Evolutionary conservation across 2,329 filamentous ascomycete species (phyloP), one percentile per base, ranked within the genome.

Genomic region (Intubia oerlemansii): DNA sequence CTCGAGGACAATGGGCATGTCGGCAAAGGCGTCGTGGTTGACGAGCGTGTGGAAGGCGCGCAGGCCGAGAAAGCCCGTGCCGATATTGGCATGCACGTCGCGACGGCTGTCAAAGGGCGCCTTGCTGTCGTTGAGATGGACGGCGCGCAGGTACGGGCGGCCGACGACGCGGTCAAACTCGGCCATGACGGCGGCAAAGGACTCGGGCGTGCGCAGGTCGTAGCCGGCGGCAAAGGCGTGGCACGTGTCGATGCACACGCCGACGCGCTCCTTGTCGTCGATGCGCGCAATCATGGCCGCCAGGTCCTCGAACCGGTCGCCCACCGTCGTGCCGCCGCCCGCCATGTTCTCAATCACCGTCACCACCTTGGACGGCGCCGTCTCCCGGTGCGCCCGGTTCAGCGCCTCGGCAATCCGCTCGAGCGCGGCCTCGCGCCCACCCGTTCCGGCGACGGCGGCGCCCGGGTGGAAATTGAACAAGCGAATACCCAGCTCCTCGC

Each of bases 391-490:
- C 0, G 84, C 76, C 33, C 63, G 65, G 46, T 92, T 93, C 28
- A 98, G 61, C 41, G 84, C 76, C 24, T 61, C 56, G 2, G 88
- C 82, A 28, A 98, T 79, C 22, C 88, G 69, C 10, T 52, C 57
- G 32, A 91, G 73, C 4, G 84, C 84, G 13, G 68, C 71, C 1
- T 59, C 54, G 21, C 74, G 66, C 4, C 64, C 58, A 19, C 64
- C 63, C 26, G 73, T 70, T 32, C 75, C 76, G 11, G 37, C 71
- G 1, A 60, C 54, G 20, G 74, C 66, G 32, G 74, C 84, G 13
- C 88, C 88, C 0, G 88, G 88, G 46, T 98, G 88, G 54, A 98
- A 95, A 51, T 98, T 98, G 57, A 95, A 98, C n/a, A 93, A 62
- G 36, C 55, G 61, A 42, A 98, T 92, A 2, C 82, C 81, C 1